Evolutionary conservation across 2,329 filamentous ascomycete genomes (phyloP), one percentile per base, ranked within the genome.

Genomic region (Zymoseptoria ardabiliae): DNA sequence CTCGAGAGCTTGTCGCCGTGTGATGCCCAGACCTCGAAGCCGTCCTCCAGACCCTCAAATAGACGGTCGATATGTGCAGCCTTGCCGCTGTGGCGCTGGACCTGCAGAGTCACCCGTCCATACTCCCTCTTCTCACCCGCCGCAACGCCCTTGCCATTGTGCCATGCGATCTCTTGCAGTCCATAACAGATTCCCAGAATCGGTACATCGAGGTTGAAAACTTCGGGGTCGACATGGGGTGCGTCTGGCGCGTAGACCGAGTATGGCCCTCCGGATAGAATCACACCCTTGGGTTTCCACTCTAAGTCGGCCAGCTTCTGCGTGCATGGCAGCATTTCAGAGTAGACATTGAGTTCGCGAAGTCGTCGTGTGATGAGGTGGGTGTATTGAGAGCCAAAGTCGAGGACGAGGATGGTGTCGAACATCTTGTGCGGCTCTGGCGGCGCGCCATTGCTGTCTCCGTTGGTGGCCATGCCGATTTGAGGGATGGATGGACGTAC

Each of bases 301-400:
- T 80, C 72, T 35, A 96, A 81, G 58, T 94, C 89, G 6, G 83
- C 78, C 21, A 95, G 76, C 79, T 93, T 93, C 69, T 88, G 86
- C 52, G 88, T 95, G 76, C 91, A 96, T 21, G 89, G 89, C 50
- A 95, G 84, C 86, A 96, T 88, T 78, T 96, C 91, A 62, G 85
- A 85, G 79, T 89, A 96, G 73, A 95, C 83, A 77, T 87, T 88
- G 75, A 95, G 82, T 68, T 88, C 85, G 67, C 91, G 83, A 25
- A 95, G 81, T 35, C 90, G 84, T 57, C 90, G 81, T 9, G 85
- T 85, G 70, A 92, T 91, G 48, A 92, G 79, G 73, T 91, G 88
- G 49, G 84, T 86, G 70, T 86, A 88, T 75, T 90, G 87, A 22
- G 83, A 87, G 65, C 83, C 87, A 72, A 89, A 90, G 74, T 90